phyloP scores from a whole-genome alignment of 2,329 filamentous ascomycete genomes.

The Pseudodiploospora longispora region DNA sequence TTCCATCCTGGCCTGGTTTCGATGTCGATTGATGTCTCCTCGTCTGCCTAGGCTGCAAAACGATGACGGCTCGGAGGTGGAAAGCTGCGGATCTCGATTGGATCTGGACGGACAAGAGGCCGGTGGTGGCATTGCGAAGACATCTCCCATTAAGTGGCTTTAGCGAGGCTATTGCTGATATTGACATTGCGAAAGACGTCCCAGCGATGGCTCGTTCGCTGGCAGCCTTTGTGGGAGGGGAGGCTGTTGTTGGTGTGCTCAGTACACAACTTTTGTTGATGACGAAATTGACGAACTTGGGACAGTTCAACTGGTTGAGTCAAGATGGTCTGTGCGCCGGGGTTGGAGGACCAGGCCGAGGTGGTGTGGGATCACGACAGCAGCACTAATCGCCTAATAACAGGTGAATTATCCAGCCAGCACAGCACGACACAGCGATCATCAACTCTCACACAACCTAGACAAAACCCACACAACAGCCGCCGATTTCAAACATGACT shows the following conservation, averaged over 20 bases:
- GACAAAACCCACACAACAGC: too few relatives aligned
- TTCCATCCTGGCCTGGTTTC: slow-evolving; percentile 7
- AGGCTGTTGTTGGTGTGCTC: not conserved
- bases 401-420: not conserved
- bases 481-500: slow-evolving; percentile 33
- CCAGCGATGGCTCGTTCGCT: not conserved
- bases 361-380: slow-evolving; percentile 3
- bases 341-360: slow-evolving; percentile 3
- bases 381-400: not conserved
- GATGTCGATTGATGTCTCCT: slow-evolving; percentile 20
- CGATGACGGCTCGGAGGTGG: slow-evolving; percentile 21
- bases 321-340: slow-evolving; percentile 11
- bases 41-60: slow-evolving; percentile 17
- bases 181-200: slow-evolving; percentile 19
- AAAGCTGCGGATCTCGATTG: slow-evolving; percentile 19
- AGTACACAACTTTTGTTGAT: slow-evolving; percentile 1
- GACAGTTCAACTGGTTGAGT: not conserved
- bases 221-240: not conserved
- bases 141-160: slow-evolving; percentile 24
- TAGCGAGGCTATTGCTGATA: slow-evolving; percentile 25
- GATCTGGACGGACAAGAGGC: slow-evolving; percentile 25
- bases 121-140: slow-evolving; percentile 18
- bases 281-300: slow-evolving; percentile 3
- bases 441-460: not conserved
- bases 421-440: not conserved